Percentiles rank a stretch among this genome's conserved stretches.
These are phyloP conservation scores for Ampelomyces quisqualis DNA, from an alignment of 2,329 filamentous ascomycete species.

Conservation along the genomic window DNA sequence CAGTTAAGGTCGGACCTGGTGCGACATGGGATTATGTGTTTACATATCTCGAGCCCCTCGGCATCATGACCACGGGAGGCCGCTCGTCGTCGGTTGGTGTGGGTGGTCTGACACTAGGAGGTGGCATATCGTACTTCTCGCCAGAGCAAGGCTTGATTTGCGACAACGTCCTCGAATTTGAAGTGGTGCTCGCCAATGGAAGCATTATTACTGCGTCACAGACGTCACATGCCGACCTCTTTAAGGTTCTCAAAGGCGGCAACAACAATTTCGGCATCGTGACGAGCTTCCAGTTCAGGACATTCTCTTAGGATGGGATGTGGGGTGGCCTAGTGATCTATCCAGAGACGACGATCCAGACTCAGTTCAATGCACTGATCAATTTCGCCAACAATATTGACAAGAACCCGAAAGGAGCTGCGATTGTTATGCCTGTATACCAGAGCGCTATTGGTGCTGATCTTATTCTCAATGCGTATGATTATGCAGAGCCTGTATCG, in stretches of 20 bases:
- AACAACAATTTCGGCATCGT: constrained; percentile 42
- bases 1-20: constrained; percentile 27
- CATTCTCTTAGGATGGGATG: constrained; percentile 24
- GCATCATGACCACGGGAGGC: constrained; percentile 26
- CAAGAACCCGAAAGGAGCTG: constrained; percentile 18
- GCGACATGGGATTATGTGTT: constrained; percentile 32
- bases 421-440: constrained; percentile 23
- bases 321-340: constrained; percentile 41
- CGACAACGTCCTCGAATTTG: constrained; percentile 37
- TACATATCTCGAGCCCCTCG: constrained; percentile 22
- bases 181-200: constrained; percentile 39
- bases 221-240: constrained; percentile 30
- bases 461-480: constrained; percentile 25
- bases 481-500: constrained; percentile 20
- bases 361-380: constrained; percentile 25
- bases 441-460: constrained; percentile 13
- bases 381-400: constrained; percentile 23
- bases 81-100: constrained; percentile 28
- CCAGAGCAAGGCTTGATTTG: constrained; percentile 29
- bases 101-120: constrained; percentile 28
- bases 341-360: constrained; percentile 16
- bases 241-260: constrained; percentile 37
- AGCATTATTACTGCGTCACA: constrained; percentile 23
- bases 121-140: constrained; percentile 35
- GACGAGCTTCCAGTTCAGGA: constrained; percentile 29